Percentiles rank a stretch among this genome's conserved stretches.
Evolutionary conservation across 495 filamentous ascomycete genomes (phyloP).

Genomic region (Niebla homalea): DNA sequence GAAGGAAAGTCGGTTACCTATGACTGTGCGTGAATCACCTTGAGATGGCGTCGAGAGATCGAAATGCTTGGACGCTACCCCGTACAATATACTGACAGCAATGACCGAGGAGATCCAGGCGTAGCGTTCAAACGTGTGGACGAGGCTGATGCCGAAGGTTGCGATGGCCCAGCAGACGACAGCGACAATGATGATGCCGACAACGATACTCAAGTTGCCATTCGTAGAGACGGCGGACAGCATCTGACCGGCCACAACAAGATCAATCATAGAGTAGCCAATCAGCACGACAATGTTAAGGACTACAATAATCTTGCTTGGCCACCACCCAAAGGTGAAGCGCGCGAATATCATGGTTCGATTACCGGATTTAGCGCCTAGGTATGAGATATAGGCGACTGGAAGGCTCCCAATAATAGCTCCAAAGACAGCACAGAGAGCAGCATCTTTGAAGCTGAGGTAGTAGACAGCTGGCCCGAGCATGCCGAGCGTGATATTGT

Average conservation of each 20-base stretch:
- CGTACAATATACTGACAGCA: conserved; percentile 52
- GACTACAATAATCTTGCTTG: conserved; percentile 57
- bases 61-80: conserved; percentile 50
- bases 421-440: conserved; percentile 54
- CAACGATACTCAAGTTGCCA: conserved; percentile 48
- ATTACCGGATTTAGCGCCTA: conserved; percentile 57
- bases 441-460: conserved; percentile 53
- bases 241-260: conserved; percentile 61
- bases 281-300: conserved; percentile 60
- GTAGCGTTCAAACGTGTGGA: conserved; percentile 61
- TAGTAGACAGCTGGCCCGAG: conserved; percentile 56
- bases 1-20: conserved; percentile 49
- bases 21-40: conserved; percentile 38
- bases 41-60: conserved; percentile 39
- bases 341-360: conserved; percentile 54
- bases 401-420: conserved; percentile 42
- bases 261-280: conserved; percentile 58
- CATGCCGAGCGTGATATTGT: conserved; percentile 65
- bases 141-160: conserved; percentile 59
- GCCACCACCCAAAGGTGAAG: conserved; percentile 73
- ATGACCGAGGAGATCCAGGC: conserved; percentile 57
- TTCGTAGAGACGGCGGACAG: conserved; percentile 54
- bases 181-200: conserved; percentile 55
- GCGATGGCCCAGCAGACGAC: conserved; percentile 54
- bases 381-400: conserved; percentile 57